Percentiles rank a stretch among this genome's conserved stretches.
Conservation (phyloP, 345 rosid species). For the Brassica cretica region DNA sequence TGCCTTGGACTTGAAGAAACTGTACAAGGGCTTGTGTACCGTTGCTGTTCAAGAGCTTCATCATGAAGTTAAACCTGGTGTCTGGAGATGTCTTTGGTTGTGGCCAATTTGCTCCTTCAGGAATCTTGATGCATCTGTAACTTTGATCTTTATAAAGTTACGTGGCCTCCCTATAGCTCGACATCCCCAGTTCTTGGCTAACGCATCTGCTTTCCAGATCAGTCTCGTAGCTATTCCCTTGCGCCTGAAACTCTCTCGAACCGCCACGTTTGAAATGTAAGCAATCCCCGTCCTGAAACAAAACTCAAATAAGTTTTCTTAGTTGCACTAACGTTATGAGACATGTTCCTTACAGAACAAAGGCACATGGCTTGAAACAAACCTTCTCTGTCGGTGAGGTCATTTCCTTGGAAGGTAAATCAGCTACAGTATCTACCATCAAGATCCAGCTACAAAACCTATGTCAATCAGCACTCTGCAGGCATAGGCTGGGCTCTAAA, state of each 20-base stretch:
- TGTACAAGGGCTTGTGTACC: constrained; percentile 32
- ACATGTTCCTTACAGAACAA: constrained; percentile 2
- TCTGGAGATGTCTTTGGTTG: constrained; percentile 69
- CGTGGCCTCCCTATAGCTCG: constrained; percentile 72
- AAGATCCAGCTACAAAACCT: constrained; percentile 82
- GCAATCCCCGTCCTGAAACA: constrained; percentile 75
- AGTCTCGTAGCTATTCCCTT: constrained; percentile 89
- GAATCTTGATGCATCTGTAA: constrained; percentile 66
- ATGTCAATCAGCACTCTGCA: too few relatives aligned
- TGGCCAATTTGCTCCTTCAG: constrained; percentile 87
- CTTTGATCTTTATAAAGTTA: constrained; percentile 79
- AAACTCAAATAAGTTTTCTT: background rate
- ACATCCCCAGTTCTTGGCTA: constrained; percentile 86
- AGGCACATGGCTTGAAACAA: constrained; percentile 9
- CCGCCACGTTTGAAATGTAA: constrained; percentile 88
- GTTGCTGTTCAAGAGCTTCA: constrained; percentile 69
- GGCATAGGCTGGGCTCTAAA: too few relatives aligned
- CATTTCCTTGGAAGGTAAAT: constrained; percentile 88
- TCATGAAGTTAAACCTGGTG: constrained; percentile 73
- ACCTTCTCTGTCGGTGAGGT: constrained; percentile 77
- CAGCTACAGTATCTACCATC: constrained; percentile 81
- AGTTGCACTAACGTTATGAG: background rate
- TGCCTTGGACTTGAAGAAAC: background rate
- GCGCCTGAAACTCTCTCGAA: constrained; percentile 66
- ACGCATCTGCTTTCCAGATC: constrained; percentile 77